Evolutionary conservation across 352 stramenopile genomes (phyloP), one percentile per base, ranked within the genome.

Genomic region (Phytophthora citricola): DNA sequence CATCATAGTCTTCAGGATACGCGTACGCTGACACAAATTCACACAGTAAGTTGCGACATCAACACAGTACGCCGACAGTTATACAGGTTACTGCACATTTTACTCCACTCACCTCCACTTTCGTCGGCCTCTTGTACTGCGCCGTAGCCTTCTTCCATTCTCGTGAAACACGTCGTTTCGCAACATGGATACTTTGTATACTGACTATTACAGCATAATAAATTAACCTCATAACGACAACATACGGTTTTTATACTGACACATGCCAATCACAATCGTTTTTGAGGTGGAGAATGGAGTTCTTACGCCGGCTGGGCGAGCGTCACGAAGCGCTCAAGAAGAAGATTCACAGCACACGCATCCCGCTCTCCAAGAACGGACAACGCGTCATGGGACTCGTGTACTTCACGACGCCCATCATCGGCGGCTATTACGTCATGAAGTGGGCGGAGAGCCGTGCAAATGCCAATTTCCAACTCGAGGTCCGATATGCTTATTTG

Each of bases 371-470:
- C 29, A 89, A 86, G 48, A 91, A 83, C 48, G 92, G 91, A 3
- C 90, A 95, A 73, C 79, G 80, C 17, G 52, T 81, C 40, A 98
- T 98, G 92, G 87, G 73, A 1, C 26, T 94, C 46, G 86, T 98
- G 17, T 98, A 98, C 75, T 98, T 98, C 64, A 83, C 78, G 32
- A 81, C 91, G 39, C 93, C 93, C 0, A 75, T 98, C 40, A 68
- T 98, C 8, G 79, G 78, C 38, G 93, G 93, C 43, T 97, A 97
- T 69, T 97, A 85, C 64, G 72, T 98, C 57, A 98, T 98, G 93
- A 91, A 98, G 66, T 97, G 90, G 89, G 71, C 91, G 15, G 81
- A 93, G 52, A 66, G 75, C 47, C 79, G 73, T 27, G 87, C 90
- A 9, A 81, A 93, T 32, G 63, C 61, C 43, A 96, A 96, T 66